phyloP scores from a whole-genome alignment of 2,329 filamentous ascomycete species.

The Curvularia lunata region DNA sequence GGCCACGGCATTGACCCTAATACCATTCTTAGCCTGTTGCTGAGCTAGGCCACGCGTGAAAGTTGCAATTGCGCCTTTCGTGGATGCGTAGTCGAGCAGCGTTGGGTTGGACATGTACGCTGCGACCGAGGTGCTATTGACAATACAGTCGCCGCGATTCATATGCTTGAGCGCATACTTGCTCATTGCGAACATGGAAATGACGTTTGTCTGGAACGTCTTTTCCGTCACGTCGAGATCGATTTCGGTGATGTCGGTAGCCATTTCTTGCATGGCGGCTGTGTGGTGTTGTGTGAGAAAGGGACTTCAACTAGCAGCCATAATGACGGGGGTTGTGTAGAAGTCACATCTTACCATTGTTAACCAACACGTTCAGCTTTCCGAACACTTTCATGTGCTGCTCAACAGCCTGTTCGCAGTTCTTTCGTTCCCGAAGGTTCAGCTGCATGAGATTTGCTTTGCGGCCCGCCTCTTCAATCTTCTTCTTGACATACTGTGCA shows the following conservation, averaged over 20 bases:
- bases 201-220: constrained; percentile 75
- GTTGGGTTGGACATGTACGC: constrained; percentile 78
- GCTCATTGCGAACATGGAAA: constrained; percentile 76
- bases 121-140: constrained; percentile 82
- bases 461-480: constrained; percentile 68
- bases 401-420: constrained; percentile 71
- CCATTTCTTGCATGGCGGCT: constrained; percentile 63
- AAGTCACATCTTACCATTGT: constrained; percentile 20
- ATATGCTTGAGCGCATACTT: constrained; percentile 78
- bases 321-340: not conserved
- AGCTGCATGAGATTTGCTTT: constrained; percentile 53
- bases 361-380: constrained; percentile 65
- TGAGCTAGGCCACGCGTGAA: constrained; percentile 78
- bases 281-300: constrained; percentile 5
- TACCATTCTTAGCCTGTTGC: constrained; percentile 71
- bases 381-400: constrained; percentile 68
- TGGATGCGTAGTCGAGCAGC: constrained; percentile 78
- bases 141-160: constrained; percentile 71
- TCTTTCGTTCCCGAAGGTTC: constrained; percentile 68
- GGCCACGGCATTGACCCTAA: constrained; percentile 75
- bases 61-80: constrained; percentile 75
- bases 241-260: constrained; percentile 60
- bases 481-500: constrained; percentile 72
- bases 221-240: constrained; percentile 62
- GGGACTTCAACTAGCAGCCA: not conserved